Percentiles rank a stretch among this genome's conserved stretches.
phyloP scores from a whole-genome alignment of 164 flowering plant species.

The Hamamelis virginiana region DNA sequence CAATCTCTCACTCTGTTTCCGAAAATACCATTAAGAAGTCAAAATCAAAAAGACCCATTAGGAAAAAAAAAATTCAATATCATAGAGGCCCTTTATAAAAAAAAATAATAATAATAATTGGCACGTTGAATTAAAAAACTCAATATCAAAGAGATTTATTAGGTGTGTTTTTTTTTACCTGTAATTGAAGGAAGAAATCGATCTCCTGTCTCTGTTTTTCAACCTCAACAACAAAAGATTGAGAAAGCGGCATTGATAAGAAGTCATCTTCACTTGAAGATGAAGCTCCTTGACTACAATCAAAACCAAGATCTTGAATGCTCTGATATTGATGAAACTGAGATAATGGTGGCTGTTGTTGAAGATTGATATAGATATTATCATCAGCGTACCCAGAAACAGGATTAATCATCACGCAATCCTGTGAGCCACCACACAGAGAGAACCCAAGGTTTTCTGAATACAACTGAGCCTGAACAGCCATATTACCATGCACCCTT shows the following conservation, averaged over 20 bases:
- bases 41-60: neutral
- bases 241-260: conserved; percentile 27
- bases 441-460: conserved; percentile 20
- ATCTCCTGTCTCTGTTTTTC: conserved; percentile 45
- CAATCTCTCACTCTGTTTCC: conserved; percentile 50
- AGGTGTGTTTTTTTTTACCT: too few relatives aligned
- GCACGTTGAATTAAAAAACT: too few relatives aligned
- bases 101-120: too few relatives aligned
- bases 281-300: neutral
- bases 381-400: conserved; percentile 13
- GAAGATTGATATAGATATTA: conserved; percentile 6
- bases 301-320: conserved; percentile 9
- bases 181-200: conserved; percentile 39
- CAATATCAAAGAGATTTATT: too few relatives aligned
- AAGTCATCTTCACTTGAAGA: neutral
- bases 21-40: neutral
- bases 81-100: too few relatives aligned
- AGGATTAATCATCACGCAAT: conserved; percentile 14
- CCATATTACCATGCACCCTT: too few relatives aligned
- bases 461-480: conserved; percentile 18
- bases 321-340: conserved; percentile 10
- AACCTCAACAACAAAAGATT: conserved; percentile 22
- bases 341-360: neutral
- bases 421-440: conserved; percentile 20
- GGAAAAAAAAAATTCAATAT: neutral